These are phyloP conservation scores for Auriscalpium microsporum DNA, from an alignment of 768 basidiomycete genomes.

Conservation along the genomic window DNA sequence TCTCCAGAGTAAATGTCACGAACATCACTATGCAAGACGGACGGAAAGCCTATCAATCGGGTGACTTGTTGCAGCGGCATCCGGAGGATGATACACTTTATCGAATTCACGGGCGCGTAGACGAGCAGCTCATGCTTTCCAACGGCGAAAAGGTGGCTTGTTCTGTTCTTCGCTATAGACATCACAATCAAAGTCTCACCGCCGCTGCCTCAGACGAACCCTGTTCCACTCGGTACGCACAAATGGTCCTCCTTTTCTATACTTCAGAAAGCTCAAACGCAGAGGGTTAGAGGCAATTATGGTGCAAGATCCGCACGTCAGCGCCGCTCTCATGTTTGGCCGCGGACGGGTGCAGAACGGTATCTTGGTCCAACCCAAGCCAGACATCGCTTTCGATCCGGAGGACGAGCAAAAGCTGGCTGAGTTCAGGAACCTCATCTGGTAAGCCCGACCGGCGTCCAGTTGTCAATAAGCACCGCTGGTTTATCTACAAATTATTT, in stretches of 20 bases:
- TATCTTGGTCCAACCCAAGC: neutral
- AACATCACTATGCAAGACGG: neutral
- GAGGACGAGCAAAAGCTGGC: neutral
- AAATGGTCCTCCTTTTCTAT: neutral
- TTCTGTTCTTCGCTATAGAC: neutral
- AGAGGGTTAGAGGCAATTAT: neutral
- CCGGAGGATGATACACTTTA: constrained; percentile 29
- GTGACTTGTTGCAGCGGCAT: constrained; percentile 33
- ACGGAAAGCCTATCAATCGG: neutral
- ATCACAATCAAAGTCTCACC: too few species aligned
- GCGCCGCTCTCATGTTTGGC: neutral
- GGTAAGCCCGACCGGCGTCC: neutral
- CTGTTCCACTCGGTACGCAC: neutral
- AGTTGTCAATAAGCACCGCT: too few species aligned
- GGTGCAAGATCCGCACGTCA: neutral
- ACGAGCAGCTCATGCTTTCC: constrained; percentile 38
- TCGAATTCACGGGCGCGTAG: constrained; percentile 33
- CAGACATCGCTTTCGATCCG: neutral
- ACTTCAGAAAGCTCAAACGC: neutral
- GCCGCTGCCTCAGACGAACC: neutral
- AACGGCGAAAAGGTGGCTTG: constrained; percentile 26
- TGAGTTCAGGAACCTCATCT: neutral
- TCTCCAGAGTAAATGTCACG: neutral
- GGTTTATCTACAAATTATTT: neutral
- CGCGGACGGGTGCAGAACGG: neutral